Evolutionary conservation across 495 filamentous ascomycete genomes (phyloP).

Genomic region (Ascodesmis nigricans): DNA sequence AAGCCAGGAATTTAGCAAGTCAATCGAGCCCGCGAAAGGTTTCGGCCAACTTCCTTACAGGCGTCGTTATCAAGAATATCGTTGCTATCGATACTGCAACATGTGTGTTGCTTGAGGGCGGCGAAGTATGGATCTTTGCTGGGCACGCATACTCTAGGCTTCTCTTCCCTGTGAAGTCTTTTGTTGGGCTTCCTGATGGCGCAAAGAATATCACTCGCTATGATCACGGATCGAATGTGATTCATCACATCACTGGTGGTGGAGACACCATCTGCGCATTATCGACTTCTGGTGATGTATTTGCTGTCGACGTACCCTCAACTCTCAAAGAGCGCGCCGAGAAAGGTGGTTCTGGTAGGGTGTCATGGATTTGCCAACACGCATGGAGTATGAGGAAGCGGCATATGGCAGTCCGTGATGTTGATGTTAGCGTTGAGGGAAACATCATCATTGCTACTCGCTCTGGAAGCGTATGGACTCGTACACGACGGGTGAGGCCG

Average conservation of each 20-base stretch:
- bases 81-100: conserved; percentile 85
- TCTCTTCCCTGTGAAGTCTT: conserved; percentile 52
- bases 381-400: conserved; percentile 66
- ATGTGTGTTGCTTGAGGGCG: conserved; percentile 59
- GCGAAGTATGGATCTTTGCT: conserved; percentile 78
- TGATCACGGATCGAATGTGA: conserved; percentile 37
- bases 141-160: conserved; percentile 82
- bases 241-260: conserved; percentile 55
- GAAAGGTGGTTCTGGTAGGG: conserved; percentile 60
- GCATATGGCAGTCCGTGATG: conserved; percentile 67
- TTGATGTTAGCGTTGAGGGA: conserved; percentile 75
- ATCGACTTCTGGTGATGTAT: conserved; percentile 63
- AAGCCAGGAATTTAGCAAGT: conserved; percentile 66
- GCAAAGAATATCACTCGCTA: conserved; percentile 40
- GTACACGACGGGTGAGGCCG: conserved; percentile 54
- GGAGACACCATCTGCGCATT: conserved; percentile 80
- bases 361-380: conserved; percentile 47
- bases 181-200: conserved; percentile 18
- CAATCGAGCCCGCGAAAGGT: conserved; percentile 71
- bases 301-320: conserved; percentile 45
- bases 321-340: conserved; percentile 23
- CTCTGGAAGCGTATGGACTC: conserved; percentile 77
- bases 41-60: conserved; percentile 60
- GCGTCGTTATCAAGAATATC: conserved; percentile 47
- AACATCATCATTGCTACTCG: conserved; percentile 86